A percentile compares a stretch with the other conserved stretches of the same genome.
Conservation (phyloP, 192 early-diverging fungal species). For the Podila horticola region DNA sequence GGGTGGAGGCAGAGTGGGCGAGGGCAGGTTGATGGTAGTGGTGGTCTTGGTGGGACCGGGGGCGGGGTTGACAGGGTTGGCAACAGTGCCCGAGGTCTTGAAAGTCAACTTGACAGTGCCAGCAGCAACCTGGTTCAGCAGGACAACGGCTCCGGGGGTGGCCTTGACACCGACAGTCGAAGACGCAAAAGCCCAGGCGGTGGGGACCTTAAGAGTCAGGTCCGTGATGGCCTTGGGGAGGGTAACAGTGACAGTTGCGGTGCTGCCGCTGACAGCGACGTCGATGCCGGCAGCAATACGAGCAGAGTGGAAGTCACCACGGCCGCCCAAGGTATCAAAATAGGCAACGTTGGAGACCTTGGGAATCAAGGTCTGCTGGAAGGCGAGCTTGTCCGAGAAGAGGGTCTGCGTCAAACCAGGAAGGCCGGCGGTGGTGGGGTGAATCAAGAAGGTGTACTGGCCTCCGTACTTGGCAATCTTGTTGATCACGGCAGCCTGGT, state of each 20-base stretch:
- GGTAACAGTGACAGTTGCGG: slow-evolving; percentile 12
- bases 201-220: slow-evolving; percentile 25
- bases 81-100: slow-evolving; percentile 15
- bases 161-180: slow-evolving; percentile 15
- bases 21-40: slow-evolving; percentile 5
- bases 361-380: slow-evolving; percentile 20
- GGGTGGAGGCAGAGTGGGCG: slow-evolving; percentile 10
- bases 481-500: slow-evolving; percentile 11
- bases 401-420: neutral
- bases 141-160: slow-evolving; percentile 19
- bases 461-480: slow-evolving; percentile 39
- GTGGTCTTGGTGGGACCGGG: slow-evolving; percentile 15
- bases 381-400: slow-evolving; percentile 27
- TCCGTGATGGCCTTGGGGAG: slow-evolving; percentile 11
- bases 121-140: slow-evolving; percentile 12
- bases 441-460: slow-evolving; percentile 32
- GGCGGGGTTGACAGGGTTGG: slow-evolving; percentile 2
- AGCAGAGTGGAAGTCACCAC: slow-evolving; percentile 27
- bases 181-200: slow-evolving; percentile 17
- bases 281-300: slow-evolving; percentile 19
- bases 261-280: neutral
- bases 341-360: slow-evolving; percentile 10
- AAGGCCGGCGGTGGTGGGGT: slow-evolving; percentile 9
- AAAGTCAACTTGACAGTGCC: slow-evolving; percentile 16
- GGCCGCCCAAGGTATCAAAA: slow-evolving; percentile 31